Base-by-base conservation (phyloP, 495 filamentous ascomycete genomes). In the Penicillium argentinense region DNA sequence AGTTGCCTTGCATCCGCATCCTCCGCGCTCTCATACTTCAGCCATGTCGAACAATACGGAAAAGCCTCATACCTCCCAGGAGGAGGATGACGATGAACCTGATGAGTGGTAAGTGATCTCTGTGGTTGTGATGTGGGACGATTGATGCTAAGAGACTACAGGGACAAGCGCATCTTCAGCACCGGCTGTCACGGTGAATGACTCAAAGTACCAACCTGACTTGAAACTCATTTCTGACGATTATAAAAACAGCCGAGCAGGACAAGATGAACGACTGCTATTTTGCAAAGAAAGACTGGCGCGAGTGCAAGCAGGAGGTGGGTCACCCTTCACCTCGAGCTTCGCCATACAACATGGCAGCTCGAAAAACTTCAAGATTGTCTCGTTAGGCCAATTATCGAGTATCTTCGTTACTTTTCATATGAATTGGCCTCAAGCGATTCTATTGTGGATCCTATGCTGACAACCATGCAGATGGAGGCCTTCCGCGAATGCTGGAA, bases 131-230 rank as follows among this genome's bases (percentile, higher is more conserved):
- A n/a, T 47, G 19, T n/a, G 39, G 25, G 33, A 21, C n/a, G 32
- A 50, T 54, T 28, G 61, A 46, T 66, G 9, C 27, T 13, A 21
- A 5, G 17, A 14, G 11, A 36, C 11, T 9, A 33, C 53, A 91
- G 87, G 87, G 90, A 98, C 73, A 92, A 97, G 79, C 80, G 93
- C 58, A 98, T 98, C 60, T 93, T 88, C 72, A 96, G 90, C 68
- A 97, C 93, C 4, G 93, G 93, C 22, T 98, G 93, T 56, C 79
- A 92, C 64, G 80, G 93, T 96, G 71, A 47, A 74, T 64, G 38
- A 28, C 18, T 38, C 38, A 19, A 23, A 29, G 38, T 21, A 45
- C 42, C 40, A n/a, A 21, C 17, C 39, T 38, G 23, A 13, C 11
- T 9, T 17, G 7, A 5, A 0, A 26, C 9, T 12, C 9, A 39